Conservation (phyloP, 768 basidiomycete species). For the Leccinum olivaceopallidum region DNA sequence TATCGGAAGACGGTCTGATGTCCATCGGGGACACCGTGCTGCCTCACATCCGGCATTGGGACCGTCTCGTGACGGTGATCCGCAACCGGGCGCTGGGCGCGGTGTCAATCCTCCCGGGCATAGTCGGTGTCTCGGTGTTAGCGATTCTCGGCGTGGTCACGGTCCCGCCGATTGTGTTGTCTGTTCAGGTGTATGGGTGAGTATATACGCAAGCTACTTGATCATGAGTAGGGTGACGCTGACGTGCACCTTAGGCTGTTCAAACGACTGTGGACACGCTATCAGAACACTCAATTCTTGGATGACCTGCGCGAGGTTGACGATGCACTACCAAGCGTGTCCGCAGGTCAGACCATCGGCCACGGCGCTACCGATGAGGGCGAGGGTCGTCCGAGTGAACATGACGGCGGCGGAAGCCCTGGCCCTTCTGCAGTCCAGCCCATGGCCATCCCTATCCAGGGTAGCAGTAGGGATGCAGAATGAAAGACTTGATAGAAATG, state of each 20-base stretch:
- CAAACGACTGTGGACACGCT: background rate
- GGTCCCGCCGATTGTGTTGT: conserved; percentile 11
- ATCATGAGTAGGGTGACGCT: background rate
- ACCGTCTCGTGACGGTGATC: background rate
- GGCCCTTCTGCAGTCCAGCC: background rate
- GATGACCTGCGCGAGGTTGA: background rate
- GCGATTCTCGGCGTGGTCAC: conserved; percentile 14
- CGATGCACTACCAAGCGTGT: too few species aligned
- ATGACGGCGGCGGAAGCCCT: background rate
- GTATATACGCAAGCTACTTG: background rate
- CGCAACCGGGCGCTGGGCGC: background rate
- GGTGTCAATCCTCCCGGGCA: conserved; percentile 12
- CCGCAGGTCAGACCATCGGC: background rate
- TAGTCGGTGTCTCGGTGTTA: conserved; percentile 22
- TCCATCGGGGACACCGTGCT: background rate
- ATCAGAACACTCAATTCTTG: conserved; percentile 9
- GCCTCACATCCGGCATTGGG: background rate
- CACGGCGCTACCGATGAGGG: background rate
- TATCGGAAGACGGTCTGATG: background rate
- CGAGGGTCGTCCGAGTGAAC: background rate
- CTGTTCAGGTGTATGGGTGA: conserved; percentile 8
- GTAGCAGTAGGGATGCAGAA: background rate
- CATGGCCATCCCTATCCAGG: background rate
- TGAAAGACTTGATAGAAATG: background rate
- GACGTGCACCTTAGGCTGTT: conserved; percentile 3